phyloP scores from a whole-genome alignment of 192 early-diverging fungal species.

The Linnemannia hyalina region DNA sequence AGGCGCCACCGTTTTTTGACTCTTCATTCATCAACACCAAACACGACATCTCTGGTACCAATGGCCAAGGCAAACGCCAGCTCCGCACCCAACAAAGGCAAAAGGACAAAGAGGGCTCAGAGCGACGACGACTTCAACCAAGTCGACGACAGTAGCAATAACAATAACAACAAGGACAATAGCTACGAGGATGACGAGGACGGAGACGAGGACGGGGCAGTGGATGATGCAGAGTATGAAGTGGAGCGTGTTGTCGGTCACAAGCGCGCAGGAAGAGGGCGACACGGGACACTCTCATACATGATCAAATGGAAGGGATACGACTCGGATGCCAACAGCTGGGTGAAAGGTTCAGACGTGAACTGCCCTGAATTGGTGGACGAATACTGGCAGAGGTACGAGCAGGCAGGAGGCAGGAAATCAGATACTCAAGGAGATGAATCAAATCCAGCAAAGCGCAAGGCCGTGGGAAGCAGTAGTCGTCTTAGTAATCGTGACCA shows the following conservation, averaged over 20 bases:
- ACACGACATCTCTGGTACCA: neutral
- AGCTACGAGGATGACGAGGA: neutral
- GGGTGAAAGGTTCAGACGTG: slow-evolving; percentile 30
- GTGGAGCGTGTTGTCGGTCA: slow-evolving; percentile 46
- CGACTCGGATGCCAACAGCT: slow-evolving; percentile 36
- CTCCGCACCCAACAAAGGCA: neutral
- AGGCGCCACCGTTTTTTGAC: neutral
- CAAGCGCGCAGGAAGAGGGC: neutral
- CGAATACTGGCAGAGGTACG: slow-evolving; percentile 30
- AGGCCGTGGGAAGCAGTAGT: neutral
- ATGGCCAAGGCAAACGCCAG: neutral
- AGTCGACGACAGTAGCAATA: neutral
- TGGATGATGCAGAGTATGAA: slow-evolving; percentile 24
- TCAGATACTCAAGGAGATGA: slow-evolving; percentile 21
- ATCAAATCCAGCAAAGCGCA: neutral
- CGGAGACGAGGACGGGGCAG: neutral
- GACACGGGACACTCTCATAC: slow-evolving; percentile 8
- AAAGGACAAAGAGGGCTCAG: neutral
- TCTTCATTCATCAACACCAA: neutral
- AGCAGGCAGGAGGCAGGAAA: slow-evolving; percentile 20
- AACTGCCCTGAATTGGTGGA: slow-evolving; percentile 19
- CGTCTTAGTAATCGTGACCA: neutral
- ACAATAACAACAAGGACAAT: neutral
- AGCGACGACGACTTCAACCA: neutral
- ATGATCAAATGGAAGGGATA: slow-evolving; percentile 55